Base-by-base conservation (phyloP, 2,329 filamentous ascomycete species). In the Sporothrix humicola region DNA sequence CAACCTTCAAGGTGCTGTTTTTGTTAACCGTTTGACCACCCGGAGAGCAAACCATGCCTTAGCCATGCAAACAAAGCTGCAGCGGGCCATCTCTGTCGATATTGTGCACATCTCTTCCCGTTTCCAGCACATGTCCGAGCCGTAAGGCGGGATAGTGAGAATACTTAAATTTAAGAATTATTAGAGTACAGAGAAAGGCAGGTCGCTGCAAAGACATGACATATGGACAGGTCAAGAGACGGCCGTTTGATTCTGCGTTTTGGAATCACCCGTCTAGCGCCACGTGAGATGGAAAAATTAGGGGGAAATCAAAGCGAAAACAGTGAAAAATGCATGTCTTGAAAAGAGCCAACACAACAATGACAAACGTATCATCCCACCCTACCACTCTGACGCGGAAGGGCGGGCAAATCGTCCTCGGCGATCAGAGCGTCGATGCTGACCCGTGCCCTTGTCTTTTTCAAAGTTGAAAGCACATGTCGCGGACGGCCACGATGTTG, bases 21-120 rank as follows among this genome's bases (percentile, higher is more conserved):
- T 54, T 8, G 23, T 26, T 3, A 17, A 9, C 6, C n/a, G 9
- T 3, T 54, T 54, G 52, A 54, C 52, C 52, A 54, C n/a, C n/a
- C 52, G 7, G 31, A 37, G 31, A 37, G 31, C 31, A 37, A 37
- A 37, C 31, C 31, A 37, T 7, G 31, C 31, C 5, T 37, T 2
- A 37, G 31, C 31, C 31, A 37, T 37, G 31, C 31, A 37, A 37
- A 54, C 52, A 54, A 37, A 54, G 17, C 52, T 9, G 37, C 59
- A 63, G n/a, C 59, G 31, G n/a, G 17, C 31, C 31, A 63, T 63
- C 59, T 63, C 0, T 46, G 3, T 20, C 6, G 10, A 46, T 15
- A 23, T 20, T 8, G 31, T 61, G 58, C 58, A 61, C 58, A 61
- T 61, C 58, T 61, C 58, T 61, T 42, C 58, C 58, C 58, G 58